Conservation (phyloP, 2,329 filamentous ascomycete genomes). For the Fusarium armeniacum region DNA sequence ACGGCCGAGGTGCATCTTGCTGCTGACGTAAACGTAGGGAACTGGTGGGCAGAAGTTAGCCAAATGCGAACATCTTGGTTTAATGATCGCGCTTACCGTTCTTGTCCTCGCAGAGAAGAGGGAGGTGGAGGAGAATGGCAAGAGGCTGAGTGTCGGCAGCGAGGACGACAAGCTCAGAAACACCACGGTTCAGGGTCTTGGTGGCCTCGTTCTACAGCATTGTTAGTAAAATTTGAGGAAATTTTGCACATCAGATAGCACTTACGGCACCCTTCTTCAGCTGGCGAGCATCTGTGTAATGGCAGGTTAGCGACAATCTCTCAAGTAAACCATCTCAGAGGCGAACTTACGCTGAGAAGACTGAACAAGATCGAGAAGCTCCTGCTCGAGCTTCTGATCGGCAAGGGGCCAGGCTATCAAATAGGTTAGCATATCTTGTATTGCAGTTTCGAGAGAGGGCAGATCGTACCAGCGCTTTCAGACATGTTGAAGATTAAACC, state of each 20-base stretch:
- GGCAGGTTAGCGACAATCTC: conserved; percentile 6
- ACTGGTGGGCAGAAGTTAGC: conserved; percentile 46
- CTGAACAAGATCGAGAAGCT: conserved; percentile 86
- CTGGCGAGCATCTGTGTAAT: conserved; percentile 71
- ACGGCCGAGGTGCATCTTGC: conserved; percentile 87
- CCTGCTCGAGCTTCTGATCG: conserved; percentile 80
- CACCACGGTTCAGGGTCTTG: conserved; percentile 92
- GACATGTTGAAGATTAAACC: conserved; percentile 44
- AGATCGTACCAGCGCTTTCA: conserved; percentile 48
- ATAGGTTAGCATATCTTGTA: conserved; percentile 33
- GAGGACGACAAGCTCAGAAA: conserved; percentile 88
- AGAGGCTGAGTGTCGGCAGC: conserved; percentile 90
- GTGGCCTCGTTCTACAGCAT: conserved; percentile 61
- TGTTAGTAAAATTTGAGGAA: neutral
- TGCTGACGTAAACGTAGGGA: conserved; percentile 77
- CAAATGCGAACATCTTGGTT: neutral
- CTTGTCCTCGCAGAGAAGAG: conserved; percentile 88
- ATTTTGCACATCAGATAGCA: neutral
- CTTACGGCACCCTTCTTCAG: conserved; percentile 85
- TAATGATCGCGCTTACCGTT: conserved; percentile 56
- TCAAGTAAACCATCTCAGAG: neutral
- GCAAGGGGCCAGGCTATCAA: conserved; percentile 76
- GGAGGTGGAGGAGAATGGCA: conserved; percentile 89
- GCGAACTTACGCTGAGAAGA: conserved; percentile 67
- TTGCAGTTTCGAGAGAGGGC: neutral